A percentile compares a stretch with the other conserved stretches of the same genome.
These are phyloP conservation scores for Kodamaea leandrae DNA, from an alignment of 805 yeast species.

Conservation along the genomic window DNA sequence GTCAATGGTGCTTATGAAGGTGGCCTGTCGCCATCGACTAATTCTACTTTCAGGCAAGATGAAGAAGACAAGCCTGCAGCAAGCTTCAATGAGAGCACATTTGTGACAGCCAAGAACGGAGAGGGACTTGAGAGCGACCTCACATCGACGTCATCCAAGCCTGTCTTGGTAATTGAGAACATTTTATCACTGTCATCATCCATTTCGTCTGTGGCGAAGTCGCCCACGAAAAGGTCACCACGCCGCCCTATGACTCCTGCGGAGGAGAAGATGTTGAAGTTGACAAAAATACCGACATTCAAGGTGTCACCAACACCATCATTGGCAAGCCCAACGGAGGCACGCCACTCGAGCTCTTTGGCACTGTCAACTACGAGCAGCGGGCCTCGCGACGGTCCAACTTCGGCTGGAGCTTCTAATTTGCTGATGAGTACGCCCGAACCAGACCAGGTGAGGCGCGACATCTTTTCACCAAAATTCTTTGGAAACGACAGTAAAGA, in stretches of 20 bases:
- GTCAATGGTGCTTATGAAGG: slow-evolving; percentile 17
- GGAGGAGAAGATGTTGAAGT: slow-evolving; percentile 23
- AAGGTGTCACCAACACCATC: slow-evolving; percentile 8
- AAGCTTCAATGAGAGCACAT: slow-evolving; percentile 8
- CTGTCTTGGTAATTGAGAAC: slow-evolving; percentile 5
- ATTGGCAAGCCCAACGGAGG: neutral
- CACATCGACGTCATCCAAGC: neutral
- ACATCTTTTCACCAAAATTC: slow-evolving; percentile 2
- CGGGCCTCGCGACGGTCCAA: neutral
- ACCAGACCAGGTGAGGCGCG: slow-evolving; percentile 2
- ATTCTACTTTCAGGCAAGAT: slow-evolving; percentile 18
- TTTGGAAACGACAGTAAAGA: neutral
- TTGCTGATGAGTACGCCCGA: slow-evolving; percentile 1
- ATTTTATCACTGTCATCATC: slow-evolving; percentile 5
- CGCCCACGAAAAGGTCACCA: slow-evolving; percentile 12
- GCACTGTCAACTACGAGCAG: neutral
- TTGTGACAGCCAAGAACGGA: neutral
- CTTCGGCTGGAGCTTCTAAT: neutral
- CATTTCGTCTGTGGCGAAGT: slow-evolving; percentile 1
- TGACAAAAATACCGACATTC: slow-evolving; percentile 27
- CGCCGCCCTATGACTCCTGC: slow-evolving; percentile 21
- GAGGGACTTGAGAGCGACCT: slow-evolving; percentile 5
- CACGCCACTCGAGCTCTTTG: neutral
- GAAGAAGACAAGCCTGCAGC: slow-evolving; percentile 10
- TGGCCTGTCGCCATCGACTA: slow-evolving; percentile 17